phyloP scores from a whole-genome alignment of 2,329 filamentous ascomycete species.

The Diplodia mutila region DNA sequence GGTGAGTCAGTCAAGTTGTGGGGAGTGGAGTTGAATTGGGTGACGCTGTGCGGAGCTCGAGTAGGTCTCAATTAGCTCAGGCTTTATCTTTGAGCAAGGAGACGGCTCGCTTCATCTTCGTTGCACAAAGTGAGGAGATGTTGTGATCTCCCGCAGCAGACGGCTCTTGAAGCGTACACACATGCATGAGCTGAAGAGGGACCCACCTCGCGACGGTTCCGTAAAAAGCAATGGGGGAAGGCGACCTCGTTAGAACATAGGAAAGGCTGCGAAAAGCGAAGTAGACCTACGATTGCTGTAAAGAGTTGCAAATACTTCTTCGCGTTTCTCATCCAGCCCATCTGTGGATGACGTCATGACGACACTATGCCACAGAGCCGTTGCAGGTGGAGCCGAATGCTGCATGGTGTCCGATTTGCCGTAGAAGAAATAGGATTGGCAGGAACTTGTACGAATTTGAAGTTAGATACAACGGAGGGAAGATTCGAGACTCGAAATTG shows the following conservation, averaged over 20 bases:
- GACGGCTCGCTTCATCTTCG: not conserved
- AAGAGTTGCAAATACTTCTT: not conserved
- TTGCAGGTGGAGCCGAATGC: not conserved
- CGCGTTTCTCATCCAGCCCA: not conserved
- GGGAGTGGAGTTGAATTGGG: not conserved
- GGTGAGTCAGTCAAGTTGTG: not conserved
- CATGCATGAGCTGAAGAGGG: constrained; percentile 10
- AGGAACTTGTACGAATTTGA: no score
- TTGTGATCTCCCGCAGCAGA: not conserved
- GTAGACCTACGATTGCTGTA: not conserved
- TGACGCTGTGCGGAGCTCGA: not conserved
- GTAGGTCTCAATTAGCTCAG: not conserved
- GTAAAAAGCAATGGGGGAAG: not conserved
- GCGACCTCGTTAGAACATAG: not conserved
- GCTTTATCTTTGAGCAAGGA: not conserved
- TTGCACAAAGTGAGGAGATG: constrained; percentile 7
- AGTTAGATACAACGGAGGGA: no score
- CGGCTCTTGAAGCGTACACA: not conserved
- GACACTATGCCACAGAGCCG: not conserved
- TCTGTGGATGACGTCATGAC: constrained; percentile 9
- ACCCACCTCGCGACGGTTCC: not conserved
- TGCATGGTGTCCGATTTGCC: not conserved
- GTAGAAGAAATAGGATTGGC: no score
- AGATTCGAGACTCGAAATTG: no score
- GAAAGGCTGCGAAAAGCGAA: not conserved